Conservation (phyloP, 192 early-diverging fungal genomes). For the Thamnidium elegans region DNA sequence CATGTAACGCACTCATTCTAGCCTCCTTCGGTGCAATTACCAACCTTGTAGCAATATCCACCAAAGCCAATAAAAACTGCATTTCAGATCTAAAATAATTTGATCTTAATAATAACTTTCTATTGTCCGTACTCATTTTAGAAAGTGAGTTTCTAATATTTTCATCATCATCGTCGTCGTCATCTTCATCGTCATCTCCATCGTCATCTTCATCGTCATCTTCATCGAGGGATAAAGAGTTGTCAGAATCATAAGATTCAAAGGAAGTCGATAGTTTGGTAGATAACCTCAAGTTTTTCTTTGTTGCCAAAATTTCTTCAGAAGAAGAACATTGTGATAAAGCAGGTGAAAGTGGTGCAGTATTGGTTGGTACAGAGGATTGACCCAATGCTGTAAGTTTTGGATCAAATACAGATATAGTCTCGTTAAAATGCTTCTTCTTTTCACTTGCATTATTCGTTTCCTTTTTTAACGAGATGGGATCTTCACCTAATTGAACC, state of each 20-base stretch:
- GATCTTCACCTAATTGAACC: slow-evolving; percentile 4
- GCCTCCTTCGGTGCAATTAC: slow-evolving; percentile 82
- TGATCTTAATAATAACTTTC: slow-evolving; percentile 39
- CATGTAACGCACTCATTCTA: slow-evolving; percentile 82
- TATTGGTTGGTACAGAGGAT: slow-evolving; percentile 34
- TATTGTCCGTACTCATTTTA: slow-evolving; percentile 19
- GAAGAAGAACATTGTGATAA: slow-evolving; percentile 29
- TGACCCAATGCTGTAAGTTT: slow-evolving; percentile 33
- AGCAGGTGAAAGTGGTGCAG: slow-evolving; percentile 27
- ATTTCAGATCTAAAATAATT: slow-evolving; percentile 92
- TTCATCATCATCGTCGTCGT: neutral
- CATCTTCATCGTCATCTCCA: slow-evolving; percentile 11
- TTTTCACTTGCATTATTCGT: neutral
- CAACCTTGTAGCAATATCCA: slow-evolving; percentile 88
- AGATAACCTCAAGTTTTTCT: neutral
- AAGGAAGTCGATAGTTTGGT: slow-evolving; percentile 10
- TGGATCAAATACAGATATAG: slow-evolving; percentile 38
- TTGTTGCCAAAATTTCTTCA: slow-evolving; percentile 9
- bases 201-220: slow-evolving; percentile 24
- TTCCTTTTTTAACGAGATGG: neutral
- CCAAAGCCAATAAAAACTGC: slow-evolving; percentile 85
- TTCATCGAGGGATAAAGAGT: slow-evolving; percentile 5
- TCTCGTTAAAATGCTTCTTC: neutral
- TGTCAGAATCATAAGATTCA: slow-evolving; percentile 16
- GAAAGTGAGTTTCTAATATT: slow-evolving; percentile 20